phyloP scores from a whole-genome alignment of 2,329 filamentous ascomycete species.

The Pseudohalonectria lignicola region DNA sequence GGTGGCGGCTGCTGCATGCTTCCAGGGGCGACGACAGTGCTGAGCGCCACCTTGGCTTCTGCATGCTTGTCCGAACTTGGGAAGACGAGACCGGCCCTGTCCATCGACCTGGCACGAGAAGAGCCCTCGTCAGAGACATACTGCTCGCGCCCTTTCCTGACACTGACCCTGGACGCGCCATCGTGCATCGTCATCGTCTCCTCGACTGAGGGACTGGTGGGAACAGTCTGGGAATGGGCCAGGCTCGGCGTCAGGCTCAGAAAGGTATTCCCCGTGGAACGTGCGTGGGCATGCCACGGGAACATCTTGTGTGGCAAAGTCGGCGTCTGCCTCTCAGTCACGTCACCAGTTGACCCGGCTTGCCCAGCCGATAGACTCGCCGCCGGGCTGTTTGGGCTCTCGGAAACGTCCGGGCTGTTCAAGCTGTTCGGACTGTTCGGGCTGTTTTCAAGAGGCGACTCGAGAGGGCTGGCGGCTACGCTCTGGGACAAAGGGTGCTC shows the following conservation, averaged over 20 bases:
- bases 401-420: no score
- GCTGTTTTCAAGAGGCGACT: conserved; percentile 19
- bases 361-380: no score
- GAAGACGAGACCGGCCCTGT: conserved; percentile 43
- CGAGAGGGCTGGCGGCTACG: conserved; percentile 57
- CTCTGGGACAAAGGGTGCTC: conserved; percentile 71
- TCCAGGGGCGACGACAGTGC: conserved; percentile 50
- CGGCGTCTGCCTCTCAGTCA: no score
- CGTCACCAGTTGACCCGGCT: no score
- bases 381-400: no score
- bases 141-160: conserved; percentile 1
- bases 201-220: conserved; percentile 25
- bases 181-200: conserved; percentile 20
- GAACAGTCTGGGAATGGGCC: conserved; percentile 20
- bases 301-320: no score
- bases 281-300: conserved; percentile 30
- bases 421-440: no score
- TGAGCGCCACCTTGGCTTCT: conserved; percentile 52
- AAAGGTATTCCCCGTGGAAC: conserved; percentile 32
- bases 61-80: conserved; percentile 52
- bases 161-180: not conserved
- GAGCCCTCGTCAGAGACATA: conserved; percentile 26
- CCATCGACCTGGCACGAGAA: conserved; percentile 50
- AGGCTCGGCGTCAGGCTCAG: conserved; percentile 25
- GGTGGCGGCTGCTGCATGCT: conserved; percentile 36